These are phyloP conservation scores for Fusarium albidum DNA, from an alignment of 2,329 filamentous ascomycete species.

Conservation along the genomic window DNA sequence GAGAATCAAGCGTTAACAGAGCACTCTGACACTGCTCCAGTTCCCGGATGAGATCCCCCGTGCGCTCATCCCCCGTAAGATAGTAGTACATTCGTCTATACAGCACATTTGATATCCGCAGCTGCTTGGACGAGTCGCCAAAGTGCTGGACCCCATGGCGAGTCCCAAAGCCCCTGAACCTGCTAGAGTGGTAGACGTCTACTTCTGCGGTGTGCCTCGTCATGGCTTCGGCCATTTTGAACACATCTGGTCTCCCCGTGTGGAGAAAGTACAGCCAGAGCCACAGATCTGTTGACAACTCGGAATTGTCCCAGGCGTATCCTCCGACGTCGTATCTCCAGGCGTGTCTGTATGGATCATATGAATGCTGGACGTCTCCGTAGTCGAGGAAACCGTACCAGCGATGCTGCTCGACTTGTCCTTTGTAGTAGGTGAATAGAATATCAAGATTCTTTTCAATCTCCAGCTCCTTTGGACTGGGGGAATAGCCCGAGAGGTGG, in stretches of 20 bases:
- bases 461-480: slow-evolving; percentile 41
- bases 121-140: slow-evolving; percentile 68
- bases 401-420: slow-evolving; percentile 61
- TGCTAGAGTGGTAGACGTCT: slow-evolving; percentile 67
- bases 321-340: slow-evolving; percentile 71
- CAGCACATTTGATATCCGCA: slow-evolving; percentile 53
- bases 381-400: slow-evolving; percentile 72
- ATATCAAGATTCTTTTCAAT: slow-evolving; percentile 64
- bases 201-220: slow-evolving; percentile 67
- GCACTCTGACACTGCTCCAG: slow-evolving; percentile 20
- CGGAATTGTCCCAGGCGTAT: slow-evolving; percentile 71
- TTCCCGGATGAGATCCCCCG: slow-evolving; percentile 51
- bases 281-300: slow-evolving; percentile 68
- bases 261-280: slow-evolving; percentile 69
- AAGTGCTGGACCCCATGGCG: slow-evolving; percentile 70
- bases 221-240: slow-evolving; percentile 65
- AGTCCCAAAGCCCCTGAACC: slow-evolving; percentile 66
- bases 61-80: slow-evolving; percentile 63
- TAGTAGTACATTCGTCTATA: slow-evolving; percentile 63
- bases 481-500: slow-evolving; percentile 1
- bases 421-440: slow-evolving; percentile 61
- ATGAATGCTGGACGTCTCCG: slow-evolving; percentile 69
- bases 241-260: slow-evolving; percentile 64
- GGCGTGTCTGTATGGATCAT: slow-evolving; percentile 64
- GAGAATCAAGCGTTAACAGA: slow-evolving; percentile 21